Evolutionary conservation across 2,329 filamentous ascomycete genomes (phyloP), one percentile per base, ranked within the genome.

Genomic region (Bimuria novae-zelandiae): DNA sequence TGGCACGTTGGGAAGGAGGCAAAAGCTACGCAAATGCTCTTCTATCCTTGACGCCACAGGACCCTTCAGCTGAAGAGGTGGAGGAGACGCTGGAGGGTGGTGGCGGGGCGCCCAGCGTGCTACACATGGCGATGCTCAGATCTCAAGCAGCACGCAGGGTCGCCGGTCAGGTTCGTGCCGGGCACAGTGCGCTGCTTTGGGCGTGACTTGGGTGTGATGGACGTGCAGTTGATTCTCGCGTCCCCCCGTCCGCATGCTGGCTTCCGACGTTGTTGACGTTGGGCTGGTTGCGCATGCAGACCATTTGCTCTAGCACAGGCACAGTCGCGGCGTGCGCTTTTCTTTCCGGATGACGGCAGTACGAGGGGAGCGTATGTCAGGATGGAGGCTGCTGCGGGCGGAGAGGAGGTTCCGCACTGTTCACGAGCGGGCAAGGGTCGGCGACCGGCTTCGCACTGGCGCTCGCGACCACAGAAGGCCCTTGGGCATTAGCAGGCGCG

Each of bases 181-280:
- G n/a, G 7, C 11, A 11, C 14, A 17, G 35, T 12, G 29, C 22
- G 30, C 2, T 11, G 12, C 5, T 44, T 7, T 12, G 25, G 33
- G 43, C 7, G 19, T 23, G 36, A 33, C 19, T 54, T 19, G 48
- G 32, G 40, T 55, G 52, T 55, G 52, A 55, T 49, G 49, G 52
- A 48, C 43, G 52, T 55, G 52, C 52, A 44, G 45, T 43, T 42
- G 52, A 33, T 36, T 40, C 30, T 53, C 37, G 51, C 51, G 37
- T 35, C 32, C 32, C 48, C 32, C 16, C 36, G 30, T 10, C 33
- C 33, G 12, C 16, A 25, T 19, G 25, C 25, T 3, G 16, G 40
- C 7, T 4, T 8, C 19, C 16, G 37, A 4, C 14, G 21, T 10
- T 6, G 3, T n/a, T n/a, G n/a, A n/a, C n/a, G 19, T 19, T 7